Evolutionary conservation across 1,139 yeast species (phyloP).

Genomic region (Nakaseomyces nivariensis): DNA sequence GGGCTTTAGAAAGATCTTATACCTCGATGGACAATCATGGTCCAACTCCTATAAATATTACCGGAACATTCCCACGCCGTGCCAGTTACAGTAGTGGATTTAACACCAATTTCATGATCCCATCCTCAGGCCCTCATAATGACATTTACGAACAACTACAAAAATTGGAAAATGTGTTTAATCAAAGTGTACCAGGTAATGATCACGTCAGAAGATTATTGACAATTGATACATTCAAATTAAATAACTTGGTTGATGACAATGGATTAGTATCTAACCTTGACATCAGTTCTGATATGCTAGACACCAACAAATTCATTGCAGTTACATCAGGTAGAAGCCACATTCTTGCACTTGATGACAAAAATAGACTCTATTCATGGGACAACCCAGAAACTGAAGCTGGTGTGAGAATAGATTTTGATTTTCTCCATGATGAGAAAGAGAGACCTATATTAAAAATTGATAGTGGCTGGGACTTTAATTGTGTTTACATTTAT

Average conservation of each 20-base stretch:
- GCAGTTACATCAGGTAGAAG: conserved; percentile 56
- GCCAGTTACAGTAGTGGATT: background rate
- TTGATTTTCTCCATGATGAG: conserved; percentile 26
- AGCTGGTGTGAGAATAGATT: conserved; percentile 41
- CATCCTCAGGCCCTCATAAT: conserved; percentile 18
- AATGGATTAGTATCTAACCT: conserved; percentile 2
- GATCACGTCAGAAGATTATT: conserved; percentile 23
- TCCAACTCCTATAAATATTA: conserved; percentile 13
- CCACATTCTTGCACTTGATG: conserved; percentile 56
- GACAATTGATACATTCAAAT: conserved; percentile 20
- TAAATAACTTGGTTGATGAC: conserved; percentile 9
- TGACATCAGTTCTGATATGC: conserved; percentile 10
- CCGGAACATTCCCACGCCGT: conserved; percentile 12
- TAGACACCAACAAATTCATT: conserved; percentile 31
- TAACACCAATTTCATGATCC: background rate
- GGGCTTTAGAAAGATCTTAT: conserved; percentile 15
- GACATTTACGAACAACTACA: conserved; percentile 21
- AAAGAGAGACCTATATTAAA: conserved; percentile 33
- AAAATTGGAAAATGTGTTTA: conserved; percentile 15
- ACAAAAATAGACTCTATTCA: conserved; percentile 41
- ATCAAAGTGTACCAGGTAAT: conserved; percentile 21
- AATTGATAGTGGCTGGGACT: conserved; percentile 63
- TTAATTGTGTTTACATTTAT: conserved; percentile 43
- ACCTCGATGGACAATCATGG: conserved; percentile 10
- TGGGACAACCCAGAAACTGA: conserved; percentile 48